A percentile compares a stretch with the other conserved stretches of the same genome.
Conservation (phyloP, 495 filamentous ascomycete genomes). For the Aspergillus campestris region DNA sequence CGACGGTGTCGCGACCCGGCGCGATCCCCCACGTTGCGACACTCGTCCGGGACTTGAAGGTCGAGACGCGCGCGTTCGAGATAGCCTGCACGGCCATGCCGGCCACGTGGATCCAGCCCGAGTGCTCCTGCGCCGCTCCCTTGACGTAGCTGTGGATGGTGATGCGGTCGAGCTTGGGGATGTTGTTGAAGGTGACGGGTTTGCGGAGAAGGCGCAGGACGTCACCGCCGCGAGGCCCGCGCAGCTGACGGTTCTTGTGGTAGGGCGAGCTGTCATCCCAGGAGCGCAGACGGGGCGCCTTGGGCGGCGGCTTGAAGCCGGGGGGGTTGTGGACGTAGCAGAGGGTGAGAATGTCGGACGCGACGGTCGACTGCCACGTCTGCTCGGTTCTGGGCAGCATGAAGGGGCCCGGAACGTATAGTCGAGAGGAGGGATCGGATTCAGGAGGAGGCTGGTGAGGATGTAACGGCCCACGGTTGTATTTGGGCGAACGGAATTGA, state of each 20-base stretch:
- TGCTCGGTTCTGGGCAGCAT: constrained; percentile 78
- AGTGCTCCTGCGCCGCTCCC: constrained; percentile 51
- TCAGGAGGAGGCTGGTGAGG: constrained; percentile 79
- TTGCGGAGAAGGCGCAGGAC: constrained; percentile 63
- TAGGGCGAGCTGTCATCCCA: constrained; percentile 93
- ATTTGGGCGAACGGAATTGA: constrained; percentile 85
- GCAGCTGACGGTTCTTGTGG: constrained; percentile 79
- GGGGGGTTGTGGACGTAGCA: constrained; percentile 75
- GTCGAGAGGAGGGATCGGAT: constrained; percentile 77
- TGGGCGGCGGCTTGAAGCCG: constrained; percentile 54
- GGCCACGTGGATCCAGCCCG: constrained; percentile 64
- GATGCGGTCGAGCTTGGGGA: constrained; percentile 73
- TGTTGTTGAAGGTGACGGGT: constrained; percentile 74
- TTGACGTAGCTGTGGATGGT: constrained; percentile 69
- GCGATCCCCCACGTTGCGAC: constrained; percentile 59
- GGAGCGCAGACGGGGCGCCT: constrained; percentile 62
- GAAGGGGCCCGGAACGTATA: constrained; percentile 92
- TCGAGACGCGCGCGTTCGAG: constrained; percentile 62
- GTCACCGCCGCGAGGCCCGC: constrained; percentile 68
- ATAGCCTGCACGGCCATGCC: constrained; percentile 79
- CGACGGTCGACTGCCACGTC: constrained; percentile 78
- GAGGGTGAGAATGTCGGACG: constrained; percentile 84
- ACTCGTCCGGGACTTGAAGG: constrained; percentile 58
- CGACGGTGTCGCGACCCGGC: constrained; percentile 39
- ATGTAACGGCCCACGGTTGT: constrained; percentile 86